Evolutionary conservation across 768 basidiomycete species (phyloP), one percentile per base, ranked within the genome.

Genomic region (Podaxis rugospora): DNA sequence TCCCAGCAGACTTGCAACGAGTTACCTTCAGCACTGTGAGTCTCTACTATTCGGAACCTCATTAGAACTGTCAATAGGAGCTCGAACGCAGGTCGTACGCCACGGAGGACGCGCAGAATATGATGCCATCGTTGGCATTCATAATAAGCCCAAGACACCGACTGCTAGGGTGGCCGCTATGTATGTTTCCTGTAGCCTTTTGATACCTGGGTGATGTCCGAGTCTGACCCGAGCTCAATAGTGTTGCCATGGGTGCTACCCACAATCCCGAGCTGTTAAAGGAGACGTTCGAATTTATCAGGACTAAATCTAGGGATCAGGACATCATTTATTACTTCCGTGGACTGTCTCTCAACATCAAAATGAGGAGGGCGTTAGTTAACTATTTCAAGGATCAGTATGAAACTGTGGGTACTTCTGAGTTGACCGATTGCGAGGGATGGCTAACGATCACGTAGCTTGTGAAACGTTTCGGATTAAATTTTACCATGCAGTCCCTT

Each of bases 1-100:
- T 98, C 65, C 92, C 93, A 5, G 82, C 85, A 27, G 95, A 98
- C 74, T 74, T 98, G 50, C 82, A 89, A 65, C 68, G 76, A 28
- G 73, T 80, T 44, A 83, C 84, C 44, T 87, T 79, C 71, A 66
- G 69, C 28, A 78, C 74, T 54, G 88, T 89, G 65, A 14, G 82
- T 69, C 6, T 13, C 46, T 32, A n/a, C 25, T 55, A 32, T 54
- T 27, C 4, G 11, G 25, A n/a, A 18, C 18, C 36, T 18, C 32
- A 23, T 16, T 47, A 27, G 32, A 50, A 40, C 35, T 18, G 51
- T 46, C 39, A 21, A 53, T 18, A 39, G 56, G 40, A 55, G 46
- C 42, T 42, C 57, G 35, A 57, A 67, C 60, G 7, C 62, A 90
- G 86, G 87, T 87, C 55, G 89, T 93, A 58, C 80, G 82, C 69